phyloP scores from a whole-genome alignment of 2,329 filamentous ascomycete genomes.

The Torrubiellomyces zombiae region DNA sequence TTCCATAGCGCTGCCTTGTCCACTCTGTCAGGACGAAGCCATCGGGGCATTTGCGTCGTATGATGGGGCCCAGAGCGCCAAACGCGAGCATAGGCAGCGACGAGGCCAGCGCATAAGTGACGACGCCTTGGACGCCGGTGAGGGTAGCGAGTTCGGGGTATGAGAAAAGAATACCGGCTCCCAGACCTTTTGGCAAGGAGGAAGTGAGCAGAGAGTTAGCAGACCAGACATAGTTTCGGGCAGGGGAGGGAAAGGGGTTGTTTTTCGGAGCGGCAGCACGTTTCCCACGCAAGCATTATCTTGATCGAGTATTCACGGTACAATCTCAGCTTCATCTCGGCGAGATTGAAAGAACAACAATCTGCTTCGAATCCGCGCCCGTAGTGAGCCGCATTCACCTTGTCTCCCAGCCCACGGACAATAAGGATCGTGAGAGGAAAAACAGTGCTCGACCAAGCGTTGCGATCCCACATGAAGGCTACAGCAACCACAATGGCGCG shows the following conservation, averaged over 20 bases:
- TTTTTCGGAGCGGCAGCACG: constrained; percentile 67
- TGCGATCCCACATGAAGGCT: no score
- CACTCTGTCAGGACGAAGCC: constrained; percentile 77
- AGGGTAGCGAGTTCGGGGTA: constrained; percentile 71
- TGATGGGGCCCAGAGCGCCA: constrained; percentile 57
- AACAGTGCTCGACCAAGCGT: no score
- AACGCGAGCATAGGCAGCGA: constrained; percentile 60
- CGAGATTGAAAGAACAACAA: no score
- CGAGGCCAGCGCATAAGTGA: constrained; percentile 61
- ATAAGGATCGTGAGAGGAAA: no score
- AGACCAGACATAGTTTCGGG: no score
- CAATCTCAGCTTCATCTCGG: constrained; percentile 71
- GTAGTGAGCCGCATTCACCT: constrained; percentile 70
- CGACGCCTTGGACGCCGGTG: constrained; percentile 59
- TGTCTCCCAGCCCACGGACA: no score
- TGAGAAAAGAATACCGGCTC: constrained; percentile 68
- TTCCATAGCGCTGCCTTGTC: constrained; percentile 64
- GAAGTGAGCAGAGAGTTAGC: no score
- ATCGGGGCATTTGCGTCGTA: constrained; percentile 63
- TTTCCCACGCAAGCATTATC: constrained; percentile 99
- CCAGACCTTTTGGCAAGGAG: constrained; percentile 60
- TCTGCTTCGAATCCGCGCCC: constrained; percentile 52
- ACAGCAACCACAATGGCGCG: no score
- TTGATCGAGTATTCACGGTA: constrained; percentile 96
- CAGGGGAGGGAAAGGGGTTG: constrained; percentile 11